A percentile compares a stretch with the other conserved stretches of the same genome.
These are phyloP conservation scores for Pestalotiopsis sp. DNA, from an alignment of 2,329 filamentous ascomycete genomes.

Conservation along the genomic window DNA sequence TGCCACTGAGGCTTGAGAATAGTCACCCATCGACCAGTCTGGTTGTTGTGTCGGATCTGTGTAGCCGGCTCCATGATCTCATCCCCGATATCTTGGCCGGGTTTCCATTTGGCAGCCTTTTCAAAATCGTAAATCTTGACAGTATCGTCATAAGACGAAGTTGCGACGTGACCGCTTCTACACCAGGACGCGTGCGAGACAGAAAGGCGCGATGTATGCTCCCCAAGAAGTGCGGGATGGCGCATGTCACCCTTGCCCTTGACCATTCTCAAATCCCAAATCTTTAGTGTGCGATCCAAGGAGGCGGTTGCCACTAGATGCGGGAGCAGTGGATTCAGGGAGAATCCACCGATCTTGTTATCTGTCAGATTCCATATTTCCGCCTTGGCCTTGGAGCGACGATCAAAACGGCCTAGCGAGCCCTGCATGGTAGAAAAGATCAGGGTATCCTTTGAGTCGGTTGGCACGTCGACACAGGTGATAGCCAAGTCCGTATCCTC, in stretches of 20 bases:
- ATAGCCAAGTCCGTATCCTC: conserved; percentile 75
- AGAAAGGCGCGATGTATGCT: conserved; percentile 80
- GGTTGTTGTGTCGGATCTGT: conserved; percentile 84
- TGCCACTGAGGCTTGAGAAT: conserved; percentile 89
- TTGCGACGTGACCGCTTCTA: conserved; percentile 81
- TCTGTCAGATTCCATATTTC: conserved; percentile 79
- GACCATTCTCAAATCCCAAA: conserved; percentile 86
- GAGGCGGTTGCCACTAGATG: conserved; percentile 89
- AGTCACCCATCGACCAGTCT: conserved; percentile 93
- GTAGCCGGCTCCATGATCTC: conserved; percentile 70
- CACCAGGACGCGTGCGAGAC: conserved; percentile 95
- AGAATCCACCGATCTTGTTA: conserved; percentile 96
- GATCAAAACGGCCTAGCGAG: conserved; percentile 78
- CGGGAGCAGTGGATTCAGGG: conserved; percentile 75
- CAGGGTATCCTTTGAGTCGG: conserved; percentile 70
- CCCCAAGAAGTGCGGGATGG: conserved; percentile 72
- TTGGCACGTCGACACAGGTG: conserved; percentile 80
- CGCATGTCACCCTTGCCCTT: conserved; percentile 61
- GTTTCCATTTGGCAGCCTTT: conserved; percentile 60
- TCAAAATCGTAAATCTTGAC: conserved; percentile 89
- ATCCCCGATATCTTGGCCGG: conserved; percentile 59
- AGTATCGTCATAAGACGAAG: conserved; percentile 91
- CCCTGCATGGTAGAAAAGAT: conserved; percentile 90
- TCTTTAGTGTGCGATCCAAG: conserved; percentile 82
- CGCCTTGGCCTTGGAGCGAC: conserved; percentile 61